Base-by-base conservation (phyloP, 768 basidiomycete genomes). In the Hemileccinum rubropunctum region DNA sequence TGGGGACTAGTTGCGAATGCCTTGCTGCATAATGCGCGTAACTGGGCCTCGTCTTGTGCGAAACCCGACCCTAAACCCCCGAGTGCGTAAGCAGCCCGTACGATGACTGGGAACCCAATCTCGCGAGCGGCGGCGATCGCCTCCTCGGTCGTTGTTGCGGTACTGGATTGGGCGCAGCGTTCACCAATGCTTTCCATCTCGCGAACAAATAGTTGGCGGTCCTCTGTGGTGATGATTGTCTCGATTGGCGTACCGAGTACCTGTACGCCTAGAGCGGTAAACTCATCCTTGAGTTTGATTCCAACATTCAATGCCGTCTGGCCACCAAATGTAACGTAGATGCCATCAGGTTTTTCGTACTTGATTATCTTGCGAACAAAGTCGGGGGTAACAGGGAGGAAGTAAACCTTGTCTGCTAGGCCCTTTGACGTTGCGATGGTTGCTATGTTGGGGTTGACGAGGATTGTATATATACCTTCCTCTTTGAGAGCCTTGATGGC, bases 401-500 rank as follows among this genome's bases (percentile, higher is more conserved):
- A 99, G 76, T 98, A 99, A 42, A 99, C 95, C 71, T 98, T 98
- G 77, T 99, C 97, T 20, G 97, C 97, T 44, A 99, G 82, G 53
- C 97, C 95, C 61, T 94, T 94, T 42, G 92, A 95, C 1, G 94
- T 97, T 39, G 94, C 94, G 59, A 98, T 99, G 34, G 97, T 99
- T 18, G 97, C 97, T 59, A 99, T 99, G 72, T 99, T 99, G 23
- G 97, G 95, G 71, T 98, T 98, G 60, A 99, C 83, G 68, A 99
- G 84, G 70, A 99, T 93, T 51, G 97, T 99, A 73, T 97, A 98
- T 64, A 99, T 98, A 30, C 97, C 97, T 67, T 98, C 97, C 66
- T 92, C 92, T 73, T 98, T 98, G 58, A 99, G 80, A 10, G 97
- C 97, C 72, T 99, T 99, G 80, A 99, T 95, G 12, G 97, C 95